Evolutionary conservation across 2,329 filamentous ascomycete genomes (phyloP).

Genomic region (Ustulina deusta): DNA sequence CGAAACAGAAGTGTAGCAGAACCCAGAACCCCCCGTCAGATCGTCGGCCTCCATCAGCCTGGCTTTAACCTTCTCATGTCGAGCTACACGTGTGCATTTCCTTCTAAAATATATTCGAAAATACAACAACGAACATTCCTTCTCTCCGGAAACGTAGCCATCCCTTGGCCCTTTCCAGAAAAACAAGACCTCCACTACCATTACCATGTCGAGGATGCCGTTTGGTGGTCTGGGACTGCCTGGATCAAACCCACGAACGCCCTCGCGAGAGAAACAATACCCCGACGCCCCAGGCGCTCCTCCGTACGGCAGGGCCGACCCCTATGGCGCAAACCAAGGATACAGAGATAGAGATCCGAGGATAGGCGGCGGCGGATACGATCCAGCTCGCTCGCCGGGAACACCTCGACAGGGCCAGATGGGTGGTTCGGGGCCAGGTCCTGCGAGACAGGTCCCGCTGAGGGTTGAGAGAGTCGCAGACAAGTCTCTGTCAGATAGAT

Average conservation of each 20-base stretch:
- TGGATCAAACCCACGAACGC: conserved; percentile 35
- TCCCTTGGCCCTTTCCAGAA: background rate
- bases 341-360: conserved; percentile 38
- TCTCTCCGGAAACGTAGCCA: background rate
- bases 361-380: conserved; percentile 33
- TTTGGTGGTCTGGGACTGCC: conserved; percentile 38
- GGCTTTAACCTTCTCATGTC: background rate
- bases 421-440: conserved; percentile 19
- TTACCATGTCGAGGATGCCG: conserved; percentile 38
- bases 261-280: conserved; percentile 35
- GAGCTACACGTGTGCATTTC: conserved; percentile 3
- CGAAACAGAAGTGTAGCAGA: conserved; percentile 29
- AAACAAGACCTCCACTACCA: background rate
- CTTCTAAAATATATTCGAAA: background rate
- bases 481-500: conserved; percentile 33
- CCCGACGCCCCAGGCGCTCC: conserved; percentile 18
- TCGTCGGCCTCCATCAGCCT: conserved; percentile 13
- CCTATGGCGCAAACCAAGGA: conserved; percentile 28
- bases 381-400: conserved; percentile 27
- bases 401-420: conserved; percentile 29
- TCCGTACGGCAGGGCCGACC: conserved; percentile 29
- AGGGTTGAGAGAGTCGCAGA: conserved; percentile 34
- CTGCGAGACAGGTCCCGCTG: conserved; percentile 33
- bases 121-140: background rate
- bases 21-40: conserved; percentile 24